These are phyloP conservation scores for Chalaropsis thielavioides DNA, from an alignment of 2,329 filamentous ascomycete genomes.

Conservation along the genomic window DNA sequence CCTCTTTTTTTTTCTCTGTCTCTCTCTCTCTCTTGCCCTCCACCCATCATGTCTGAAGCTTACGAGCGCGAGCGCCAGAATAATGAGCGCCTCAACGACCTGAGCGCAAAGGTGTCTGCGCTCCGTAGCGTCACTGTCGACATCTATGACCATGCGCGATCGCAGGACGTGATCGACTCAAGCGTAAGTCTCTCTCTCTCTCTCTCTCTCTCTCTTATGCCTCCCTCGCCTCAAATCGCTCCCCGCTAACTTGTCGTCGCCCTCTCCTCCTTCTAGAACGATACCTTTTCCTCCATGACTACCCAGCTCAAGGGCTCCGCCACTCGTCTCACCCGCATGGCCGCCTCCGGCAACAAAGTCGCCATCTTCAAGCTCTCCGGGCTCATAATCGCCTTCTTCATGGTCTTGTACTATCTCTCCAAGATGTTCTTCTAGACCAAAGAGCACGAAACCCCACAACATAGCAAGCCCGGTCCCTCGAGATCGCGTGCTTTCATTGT, in stretches of 20 bases:
- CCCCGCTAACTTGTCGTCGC: not conserved
- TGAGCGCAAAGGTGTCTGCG: conserved; percentile 79
- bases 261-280: conserved; percentile 42
- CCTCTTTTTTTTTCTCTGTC: not conserved
- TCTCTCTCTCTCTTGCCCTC: not conserved
- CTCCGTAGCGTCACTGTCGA: conserved; percentile 89
- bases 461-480: not conserved
- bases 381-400: conserved; percentile 58
- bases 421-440: conserved; percentile 43
- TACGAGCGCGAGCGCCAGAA: conserved; percentile 82
- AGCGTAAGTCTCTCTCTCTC: conserved; percentile 42
- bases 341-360: conserved; percentile 74
- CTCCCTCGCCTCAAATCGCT: not conserved
- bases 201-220: not conserved
- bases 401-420: conserved; percentile 62
- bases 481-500: not conserved
- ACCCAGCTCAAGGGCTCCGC: conserved; percentile 74
- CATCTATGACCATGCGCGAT: conserved; percentile 90
- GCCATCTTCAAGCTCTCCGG: conserved; percentile 80
- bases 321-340: conserved; percentile 73
- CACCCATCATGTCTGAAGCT: conserved; percentile 50
- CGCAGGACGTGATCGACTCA: conserved; percentile 76
- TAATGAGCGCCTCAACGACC: conserved; percentile 82
- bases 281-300: conserved; percentile 81
- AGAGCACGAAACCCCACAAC: conserved; percentile 17